Percentiles rank a stretch among this genome's conserved stretches.
phyloP scores from a whole-genome alignment of 1,284 basidiomycete genomes.

The Tilletiopsis washingtonensis region DNA sequence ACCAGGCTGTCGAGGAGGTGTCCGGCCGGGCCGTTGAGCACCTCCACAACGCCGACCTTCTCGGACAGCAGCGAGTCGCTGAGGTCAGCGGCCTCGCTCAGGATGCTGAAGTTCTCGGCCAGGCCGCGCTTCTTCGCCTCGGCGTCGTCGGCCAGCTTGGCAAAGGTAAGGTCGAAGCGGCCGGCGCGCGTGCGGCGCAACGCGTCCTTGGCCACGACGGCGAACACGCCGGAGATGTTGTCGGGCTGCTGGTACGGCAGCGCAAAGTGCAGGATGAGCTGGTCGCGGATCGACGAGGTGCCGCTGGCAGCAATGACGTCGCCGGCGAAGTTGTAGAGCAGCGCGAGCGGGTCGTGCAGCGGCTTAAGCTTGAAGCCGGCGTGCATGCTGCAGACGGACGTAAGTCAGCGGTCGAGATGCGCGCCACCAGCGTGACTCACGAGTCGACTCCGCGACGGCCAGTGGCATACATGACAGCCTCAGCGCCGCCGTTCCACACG shows the following conservation, averaged over 20 bases:
- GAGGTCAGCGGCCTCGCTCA: conserved; percentile 33
- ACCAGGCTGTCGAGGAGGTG: conserved; percentile 34
- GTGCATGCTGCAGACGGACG: conserved; percentile 15
- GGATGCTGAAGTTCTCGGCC: conserved; percentile 31
- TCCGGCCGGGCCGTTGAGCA: conserved; percentile 23
- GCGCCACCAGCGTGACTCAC: conserved; percentile 4
- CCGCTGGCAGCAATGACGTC: conserved; percentile 28
- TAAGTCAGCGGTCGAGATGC: not conserved
- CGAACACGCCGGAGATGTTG: conserved; percentile 35
- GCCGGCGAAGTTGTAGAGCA: conserved; percentile 13
- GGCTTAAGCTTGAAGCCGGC: conserved; percentile 28
- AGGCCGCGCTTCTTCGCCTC: conserved; percentile 28
- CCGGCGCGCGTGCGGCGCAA: conserved; percentile 25
- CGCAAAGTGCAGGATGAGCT: conserved; percentile 30
- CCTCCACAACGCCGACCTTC: conserved; percentile 28
- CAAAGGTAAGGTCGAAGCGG: conserved; percentile 41
- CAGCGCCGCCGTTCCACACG: conserved; percentile 40
- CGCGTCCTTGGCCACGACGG: conserved; percentile 34
- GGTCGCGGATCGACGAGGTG: conserved; percentile 17
- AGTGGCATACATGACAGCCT: conserved; percentile 39
- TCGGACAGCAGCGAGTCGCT: conserved; percentile 39
- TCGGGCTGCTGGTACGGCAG: conserved; percentile 22
- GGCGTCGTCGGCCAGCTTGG: conserved; percentile 27
- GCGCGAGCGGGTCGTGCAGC: conserved; percentile 33
- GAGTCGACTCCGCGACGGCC: conserved; percentile 35